Evolutionary conservation across 495 filamentous ascomycete species (phyloP).

Genomic region (Aspergillus campestris): DNA sequence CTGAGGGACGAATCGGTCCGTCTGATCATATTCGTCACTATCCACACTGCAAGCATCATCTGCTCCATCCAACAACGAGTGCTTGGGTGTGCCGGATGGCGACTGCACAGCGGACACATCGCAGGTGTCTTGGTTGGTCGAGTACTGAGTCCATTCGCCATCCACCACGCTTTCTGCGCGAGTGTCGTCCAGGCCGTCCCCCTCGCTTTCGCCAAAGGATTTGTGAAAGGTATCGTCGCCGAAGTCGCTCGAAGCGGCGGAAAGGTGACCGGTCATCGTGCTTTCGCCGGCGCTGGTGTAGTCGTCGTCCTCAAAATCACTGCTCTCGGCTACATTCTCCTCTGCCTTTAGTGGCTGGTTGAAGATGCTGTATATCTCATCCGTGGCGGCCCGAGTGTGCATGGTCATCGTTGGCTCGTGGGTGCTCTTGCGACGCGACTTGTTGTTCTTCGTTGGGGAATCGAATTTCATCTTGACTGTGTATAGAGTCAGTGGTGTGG

Average conservation of each 20-base stretch:
- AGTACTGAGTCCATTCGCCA: constrained; percentile 82
- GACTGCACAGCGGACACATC: constrained; percentile 18
- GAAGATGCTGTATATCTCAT: constrained; percentile 96
- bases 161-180: constrained; percentile 49
- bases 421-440: constrained; percentile 58
- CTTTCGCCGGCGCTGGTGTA: constrained; percentile 79
- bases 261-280: constrained; percentile 64
- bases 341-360: constrained; percentile 73
- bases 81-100: constrained; percentile 20
- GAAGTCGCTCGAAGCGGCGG: constrained; percentile 52
- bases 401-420: constrained; percentile 93
- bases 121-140: constrained; percentile 61
- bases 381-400: constrained; percentile 87
- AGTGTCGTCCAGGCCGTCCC: constrained; percentile 38
- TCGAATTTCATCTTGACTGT: constrained; percentile 86
- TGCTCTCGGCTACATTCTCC: constrained; percentile 38
- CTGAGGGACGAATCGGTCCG: constrained; percentile 50
- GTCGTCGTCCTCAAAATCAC: constrained; percentile 61
- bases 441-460: constrained; percentile 71
- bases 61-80: constrained; percentile 17
- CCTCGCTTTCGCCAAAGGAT: constrained; percentile 34
- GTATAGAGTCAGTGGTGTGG: constrained; percentile 2
- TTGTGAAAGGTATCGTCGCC: constrained; percentile 49
- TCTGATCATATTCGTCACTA: constrained; percentile 21
- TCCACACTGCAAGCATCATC: constrained; percentile 18